Percentiles rank a stretch among this genome's conserved stretches.
phyloP scores from a whole-genome alignment of 2,329 filamentous ascomycete species.

The Magnaporthales sp. region DNA sequence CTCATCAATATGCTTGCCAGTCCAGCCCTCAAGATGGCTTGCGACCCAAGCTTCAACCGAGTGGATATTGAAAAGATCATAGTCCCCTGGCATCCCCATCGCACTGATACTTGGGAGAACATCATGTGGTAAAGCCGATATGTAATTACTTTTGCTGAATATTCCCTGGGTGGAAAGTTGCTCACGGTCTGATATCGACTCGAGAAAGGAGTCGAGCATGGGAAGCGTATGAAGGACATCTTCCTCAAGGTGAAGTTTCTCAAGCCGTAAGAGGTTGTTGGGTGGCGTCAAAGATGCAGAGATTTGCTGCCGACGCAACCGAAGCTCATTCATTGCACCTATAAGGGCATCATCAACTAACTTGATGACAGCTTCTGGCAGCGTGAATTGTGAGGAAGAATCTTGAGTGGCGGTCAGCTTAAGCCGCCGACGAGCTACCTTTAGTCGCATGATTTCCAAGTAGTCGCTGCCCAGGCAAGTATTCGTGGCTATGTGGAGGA shows the following conservation, averaged over 20 bases:
- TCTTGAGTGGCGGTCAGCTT: background rate
- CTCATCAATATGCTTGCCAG: conserved; percentile 14
- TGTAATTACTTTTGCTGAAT: background rate
- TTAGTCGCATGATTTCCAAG: background rate
- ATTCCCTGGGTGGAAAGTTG: background rate
- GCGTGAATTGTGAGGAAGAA: background rate
- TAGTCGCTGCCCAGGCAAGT: conserved; percentile 1
- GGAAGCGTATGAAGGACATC: background rate
- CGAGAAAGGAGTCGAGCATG: background rate
- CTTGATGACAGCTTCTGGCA: background rate
- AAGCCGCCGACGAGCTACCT: background rate
- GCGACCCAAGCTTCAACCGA: conserved; percentile 42
- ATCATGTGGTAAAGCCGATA: background rate
- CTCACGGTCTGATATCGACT: background rate
- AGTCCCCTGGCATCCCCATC: background rate
- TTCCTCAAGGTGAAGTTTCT: background rate
- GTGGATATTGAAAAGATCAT: conserved; percentile 17
- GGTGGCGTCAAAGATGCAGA: background rate
- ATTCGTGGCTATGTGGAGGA: background rate
- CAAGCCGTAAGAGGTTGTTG: background rate
- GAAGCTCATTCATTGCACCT: background rate
- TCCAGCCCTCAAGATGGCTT: conserved; percentile 28
- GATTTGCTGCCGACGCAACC: background rate
- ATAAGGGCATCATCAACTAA: background rate
- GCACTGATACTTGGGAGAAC: background rate